Conservation (phyloP, 139 green algal genomes). For the Pedinophyceae sp. region DNA sequence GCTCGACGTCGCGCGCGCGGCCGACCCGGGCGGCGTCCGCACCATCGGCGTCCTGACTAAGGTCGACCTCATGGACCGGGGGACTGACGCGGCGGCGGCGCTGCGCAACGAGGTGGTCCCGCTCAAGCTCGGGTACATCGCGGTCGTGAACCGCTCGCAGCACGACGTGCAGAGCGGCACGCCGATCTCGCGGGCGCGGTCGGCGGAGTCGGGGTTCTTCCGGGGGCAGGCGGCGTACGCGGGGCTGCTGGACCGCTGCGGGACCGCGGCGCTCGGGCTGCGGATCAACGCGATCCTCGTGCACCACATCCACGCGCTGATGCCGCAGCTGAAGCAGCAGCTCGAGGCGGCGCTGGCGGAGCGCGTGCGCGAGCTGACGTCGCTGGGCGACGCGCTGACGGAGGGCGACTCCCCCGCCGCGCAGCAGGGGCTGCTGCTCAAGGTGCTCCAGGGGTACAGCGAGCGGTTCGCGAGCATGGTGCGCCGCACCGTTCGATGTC, state of each 20-base stretch:
- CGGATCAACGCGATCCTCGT: conserved; percentile 78
- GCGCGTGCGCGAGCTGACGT: conserved; percentile 1
- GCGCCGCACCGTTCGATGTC: no score
- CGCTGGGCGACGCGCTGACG: not conserved
- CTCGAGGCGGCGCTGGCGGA: not conserved
- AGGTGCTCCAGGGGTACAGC: conserved; percentile 1
- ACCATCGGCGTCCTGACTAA: conserved; percentile 81
- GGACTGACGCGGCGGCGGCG: conserved; percentile 67
- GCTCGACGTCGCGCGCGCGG: conserved; percentile 73
- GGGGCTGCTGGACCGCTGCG: conserved; percentile 21
- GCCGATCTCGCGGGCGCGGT: conserved; percentile 16
- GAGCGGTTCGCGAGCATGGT: not conserved
- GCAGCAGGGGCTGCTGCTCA: not conserved
- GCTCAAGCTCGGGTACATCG: conserved; percentile 81
- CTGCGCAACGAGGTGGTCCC: conserved; percentile 75
- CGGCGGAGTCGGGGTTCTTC: conserved; percentile 49
- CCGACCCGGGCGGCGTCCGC: conserved; percentile 50
- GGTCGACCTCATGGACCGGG: conserved; percentile 98
- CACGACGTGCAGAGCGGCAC: not conserved
- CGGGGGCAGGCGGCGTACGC: conserved; percentile 36
- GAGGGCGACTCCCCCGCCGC: not conserved
- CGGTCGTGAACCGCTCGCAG: conserved; percentile 29
- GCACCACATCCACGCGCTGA: conserved; percentile 52
- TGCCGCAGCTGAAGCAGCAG: conserved; percentile 24
- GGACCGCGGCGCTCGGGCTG: conserved; percentile 40